Evolutionary conservation across 1,284 basidiomycete genomes (phyloP), one percentile per base, ranked within the genome.

Genomic region (Ganoderma lucidum): DNA sequence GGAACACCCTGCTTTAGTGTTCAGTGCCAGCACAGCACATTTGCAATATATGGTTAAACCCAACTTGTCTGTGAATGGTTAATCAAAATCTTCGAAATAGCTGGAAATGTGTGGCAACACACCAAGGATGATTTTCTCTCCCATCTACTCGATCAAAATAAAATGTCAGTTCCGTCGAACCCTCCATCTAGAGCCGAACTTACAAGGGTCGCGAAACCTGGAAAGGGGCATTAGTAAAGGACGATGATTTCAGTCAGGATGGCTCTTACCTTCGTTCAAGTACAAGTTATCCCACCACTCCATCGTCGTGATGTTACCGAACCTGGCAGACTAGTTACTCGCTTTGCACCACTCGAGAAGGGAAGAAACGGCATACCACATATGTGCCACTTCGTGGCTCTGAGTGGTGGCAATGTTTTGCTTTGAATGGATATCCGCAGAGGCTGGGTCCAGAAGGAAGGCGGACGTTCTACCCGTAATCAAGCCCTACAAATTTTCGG

Each of bases 221-320:
- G 80, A 75, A 2, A 8, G 19, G 23, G 17, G 17, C 0, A n/a
- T 62, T 28, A 65, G 56, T 37, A 17, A 14, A 12, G 10, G 19
- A 6, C 56, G 14, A 14, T 5, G 3, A 15, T 35, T 9, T 4
- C 84, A 41, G 64, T 23, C 37, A 2, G 23, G 44, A 17, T 35
- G 39, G 8, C 2, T 65, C 77, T 48, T 62, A 87, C 90, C 91
- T 87, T 94, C 92, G 72, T 96, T 96, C 77, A 96, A 84, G 79
- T 93, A 96, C 58, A 96, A 84, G 80, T 94, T 93, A 75, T 95
- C 93, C 96, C 96, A 97, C 95, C 95, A 98, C 75, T 90, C 89
- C 93, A 96, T 96, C 1, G 95, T 97, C 19, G 94, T 93, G 76
- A 96, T 94, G 80, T 97, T 92, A 61, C 95, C 95, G 77, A 96